phyloP scores from a whole-genome alignment of 139 green algal species.

The Nannochloris sp. region DNA sequence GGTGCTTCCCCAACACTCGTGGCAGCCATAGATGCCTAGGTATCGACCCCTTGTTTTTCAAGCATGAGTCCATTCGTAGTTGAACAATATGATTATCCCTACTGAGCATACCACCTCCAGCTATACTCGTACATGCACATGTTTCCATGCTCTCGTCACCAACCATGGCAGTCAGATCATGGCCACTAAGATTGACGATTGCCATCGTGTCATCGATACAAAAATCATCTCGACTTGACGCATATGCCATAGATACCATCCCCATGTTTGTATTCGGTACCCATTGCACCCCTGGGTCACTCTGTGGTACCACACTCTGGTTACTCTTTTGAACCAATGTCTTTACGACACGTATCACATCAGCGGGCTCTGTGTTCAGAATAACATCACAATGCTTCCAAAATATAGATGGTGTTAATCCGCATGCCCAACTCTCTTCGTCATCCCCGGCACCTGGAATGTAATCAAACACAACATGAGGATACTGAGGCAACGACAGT shows the following conservation, averaged over 20 bases:
- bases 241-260: no score
- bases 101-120: not conserved
- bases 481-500: no score
- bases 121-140: not conserved
- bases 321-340: slow-evolving; percentile 31
- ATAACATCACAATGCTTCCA: slow-evolving; percentile 50
- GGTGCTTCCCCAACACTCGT: slow-evolving; percentile 5
- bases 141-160: not conserved
- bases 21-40: no score
- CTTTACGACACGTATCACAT: slow-evolving; percentile 25
- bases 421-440: slow-evolving; percentile 86
- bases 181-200: not conserved
- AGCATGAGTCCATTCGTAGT: not conserved
- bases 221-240: no score
- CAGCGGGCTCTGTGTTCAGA: slow-evolving; percentile 39
- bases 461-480: slow-evolving; percentile 45
- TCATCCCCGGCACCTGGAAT: slow-evolving; percentile 88
- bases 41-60: not conserved
- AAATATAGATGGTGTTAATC: slow-evolving; percentile 67
- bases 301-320: not conserved
- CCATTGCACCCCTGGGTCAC: no score
- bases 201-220: not conserved
- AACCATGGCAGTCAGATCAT: not conserved
- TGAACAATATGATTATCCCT: not conserved
- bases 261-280: no score